Evolutionary conservation across 805 yeast genomes (phyloP).

Genomic region (Torulaspora maleeae): DNA sequence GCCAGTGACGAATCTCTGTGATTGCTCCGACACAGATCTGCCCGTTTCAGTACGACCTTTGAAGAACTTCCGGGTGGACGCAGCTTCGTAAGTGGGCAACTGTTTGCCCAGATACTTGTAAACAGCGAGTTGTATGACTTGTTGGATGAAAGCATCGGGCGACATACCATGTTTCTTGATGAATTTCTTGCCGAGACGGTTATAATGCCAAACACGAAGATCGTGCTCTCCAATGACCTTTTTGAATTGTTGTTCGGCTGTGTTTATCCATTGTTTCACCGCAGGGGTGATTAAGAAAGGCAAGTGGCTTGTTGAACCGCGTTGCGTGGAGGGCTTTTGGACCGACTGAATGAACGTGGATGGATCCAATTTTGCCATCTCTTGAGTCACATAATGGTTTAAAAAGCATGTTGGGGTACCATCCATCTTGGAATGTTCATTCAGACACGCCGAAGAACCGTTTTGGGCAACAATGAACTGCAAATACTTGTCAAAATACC

Average conservation of each 20-base stretch:
- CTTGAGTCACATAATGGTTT: constrained; percentile 67
- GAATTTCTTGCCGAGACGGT: constrained; percentile 78
- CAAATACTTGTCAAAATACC: constrained; percentile 88
- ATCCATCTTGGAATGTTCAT: constrained; percentile 97
- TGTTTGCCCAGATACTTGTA: constrained; percentile 73
- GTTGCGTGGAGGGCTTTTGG: constrained; percentile 3
- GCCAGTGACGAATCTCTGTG: constrained; percentile 63
- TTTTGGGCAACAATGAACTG: constrained; percentile 78
- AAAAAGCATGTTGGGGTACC: constrained; percentile 91
- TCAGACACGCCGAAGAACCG: constrained; percentile 87
- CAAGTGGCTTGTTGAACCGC: constrained; percentile 32
- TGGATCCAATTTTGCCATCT: constrained; percentile 47
- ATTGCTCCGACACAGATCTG: constrained; percentile 72
- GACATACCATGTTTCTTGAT: constrained; percentile 81
- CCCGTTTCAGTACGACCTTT: constrained; percentile 95
- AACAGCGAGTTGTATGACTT: constrained; percentile 86
- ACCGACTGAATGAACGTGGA: constrained; percentile 21
- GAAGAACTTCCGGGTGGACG: constrained; percentile 84
- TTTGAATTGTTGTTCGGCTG: constrained; percentile 55
- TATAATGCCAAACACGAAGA: constrained; percentile 72
- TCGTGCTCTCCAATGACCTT: constrained; percentile 56
- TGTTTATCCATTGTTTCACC: constrained; percentile 46
- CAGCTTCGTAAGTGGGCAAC: constrained; percentile 93
- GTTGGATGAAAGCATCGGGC: constrained; percentile 91
- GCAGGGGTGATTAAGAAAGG: constrained; percentile 56